Conservation (phyloP, 768 basidiomycete genomes). For the Clavaria fumosa region DNA sequence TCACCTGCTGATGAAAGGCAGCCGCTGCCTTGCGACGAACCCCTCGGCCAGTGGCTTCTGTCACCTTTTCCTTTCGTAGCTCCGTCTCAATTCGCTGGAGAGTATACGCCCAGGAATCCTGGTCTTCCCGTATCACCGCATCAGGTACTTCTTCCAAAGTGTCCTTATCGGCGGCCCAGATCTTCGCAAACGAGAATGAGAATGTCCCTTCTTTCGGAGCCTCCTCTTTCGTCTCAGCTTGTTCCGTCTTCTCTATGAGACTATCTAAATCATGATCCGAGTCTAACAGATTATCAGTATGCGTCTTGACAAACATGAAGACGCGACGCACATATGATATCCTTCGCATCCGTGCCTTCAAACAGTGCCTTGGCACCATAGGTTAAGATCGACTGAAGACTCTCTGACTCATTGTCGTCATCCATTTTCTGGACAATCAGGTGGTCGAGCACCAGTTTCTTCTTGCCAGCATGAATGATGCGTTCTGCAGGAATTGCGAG, state of each 20-base stretch:
- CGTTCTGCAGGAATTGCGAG: constrained; percentile 41
- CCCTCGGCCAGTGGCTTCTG: constrained; percentile 54
- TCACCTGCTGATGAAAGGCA: constrained; percentile 25
- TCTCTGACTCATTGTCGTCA: constrained; percentile 51
- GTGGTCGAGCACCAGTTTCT: constrained; percentile 88
- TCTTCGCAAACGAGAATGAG: constrained; percentile 77
- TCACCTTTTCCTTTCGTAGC: constrained; percentile 24
- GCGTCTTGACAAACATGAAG: not conserved
- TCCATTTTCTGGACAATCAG: constrained; percentile 95
- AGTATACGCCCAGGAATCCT: constrained; percentile 73
- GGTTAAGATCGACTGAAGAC: constrained; percentile 79
- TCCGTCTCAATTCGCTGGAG: constrained; percentile 36
- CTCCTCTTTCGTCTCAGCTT: constrained; percentile 44
- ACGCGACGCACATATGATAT: constrained; percentile 47
- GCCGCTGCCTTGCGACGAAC: constrained; percentile 63
- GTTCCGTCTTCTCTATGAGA: constrained; percentile 74
- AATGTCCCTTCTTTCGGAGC: constrained; percentile 34
- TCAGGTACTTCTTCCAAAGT: constrained; percentile 53
- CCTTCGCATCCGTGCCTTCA: constrained; percentile 38
- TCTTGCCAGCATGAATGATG: constrained; percentile 87
- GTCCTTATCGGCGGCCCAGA: constrained; percentile 78
- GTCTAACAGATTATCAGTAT: constrained; percentile 27
- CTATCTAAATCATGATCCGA: constrained; percentile 71
- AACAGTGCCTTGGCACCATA: constrained; percentile 83
- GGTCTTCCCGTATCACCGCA: constrained; percentile 29